phyloP scores from a whole-genome alignment of 2,329 filamentous ascomycete species.

The Emergomyces pasteurianus region DNA sequence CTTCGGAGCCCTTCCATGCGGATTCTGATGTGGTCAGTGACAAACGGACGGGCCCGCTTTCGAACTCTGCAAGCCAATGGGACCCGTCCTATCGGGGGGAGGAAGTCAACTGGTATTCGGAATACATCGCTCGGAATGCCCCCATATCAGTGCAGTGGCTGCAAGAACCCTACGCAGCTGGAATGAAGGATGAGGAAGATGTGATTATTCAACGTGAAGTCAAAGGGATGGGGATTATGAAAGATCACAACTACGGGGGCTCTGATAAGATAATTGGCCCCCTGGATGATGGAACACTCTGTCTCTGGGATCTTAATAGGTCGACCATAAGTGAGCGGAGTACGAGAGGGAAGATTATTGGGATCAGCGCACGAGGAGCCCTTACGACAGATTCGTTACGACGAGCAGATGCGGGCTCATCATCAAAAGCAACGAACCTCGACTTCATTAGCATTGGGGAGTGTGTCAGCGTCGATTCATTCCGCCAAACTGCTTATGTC shows the following conservation, averaged over 20 bases:
- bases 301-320: conserved; percentile 63
- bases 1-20: background rate
- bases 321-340: conserved; percentile 14
- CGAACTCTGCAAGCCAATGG: conserved; percentile 52
- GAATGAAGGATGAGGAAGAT: conserved; percentile 23
- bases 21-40: no score
- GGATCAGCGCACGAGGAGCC: conserved; percentile 53
- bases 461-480: conserved; percentile 67
- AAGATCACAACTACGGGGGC: conserved; percentile 40
- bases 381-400: conserved; percentile 60
- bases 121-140: conserved; percentile 73
- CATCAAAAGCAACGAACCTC: conserved; percentile 14
- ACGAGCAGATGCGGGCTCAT: conserved; percentile 28
- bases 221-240: conserved; percentile 60
- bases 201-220: conserved; percentile 45
- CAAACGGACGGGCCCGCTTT: background rate
- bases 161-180: conserved; percentile 40
- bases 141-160: conserved; percentile 68
- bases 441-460: conserved; percentile 51
- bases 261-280: conserved; percentile 58
- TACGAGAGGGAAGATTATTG: conserved; percentile 45
- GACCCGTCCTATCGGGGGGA: conserved; percentile 65
- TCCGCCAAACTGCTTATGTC: conserved; percentile 59
- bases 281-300: conserved; percentile 77
- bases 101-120: conserved; percentile 70